These are phyloP conservation scores for Forsythia suspensa DNA, from an alignment of 257 asterid species.

Conservation along the genomic window DNA sequence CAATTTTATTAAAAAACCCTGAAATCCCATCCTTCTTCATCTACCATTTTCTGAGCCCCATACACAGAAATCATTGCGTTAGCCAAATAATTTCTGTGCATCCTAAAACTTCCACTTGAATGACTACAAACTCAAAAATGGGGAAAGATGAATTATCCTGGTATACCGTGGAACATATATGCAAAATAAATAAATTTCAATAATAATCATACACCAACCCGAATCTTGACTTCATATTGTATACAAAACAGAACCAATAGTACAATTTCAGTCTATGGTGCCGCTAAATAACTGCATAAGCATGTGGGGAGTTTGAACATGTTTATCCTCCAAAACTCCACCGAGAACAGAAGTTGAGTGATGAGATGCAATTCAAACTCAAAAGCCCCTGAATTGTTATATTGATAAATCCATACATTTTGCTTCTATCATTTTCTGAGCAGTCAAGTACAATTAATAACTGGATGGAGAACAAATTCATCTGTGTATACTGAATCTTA, in stretches of 20 bases:
- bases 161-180: neutral
- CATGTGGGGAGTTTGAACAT: neutral
- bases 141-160: neutral
- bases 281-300: neutral
- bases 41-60: neutral
- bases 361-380: neutral
- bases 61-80: neutral
- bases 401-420: neutral
- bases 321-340: neutral
- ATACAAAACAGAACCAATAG: neutral
- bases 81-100: neutral
- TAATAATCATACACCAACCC: neutral
- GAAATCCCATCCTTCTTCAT: neutral
- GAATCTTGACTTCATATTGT: neutral
- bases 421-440: neutral
- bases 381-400: neutral
- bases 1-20: neutral
- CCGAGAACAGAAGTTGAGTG: neutral
- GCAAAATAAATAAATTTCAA: neutral
- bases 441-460: neutral
- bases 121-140: neutral
- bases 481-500: neutral
- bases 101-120: neutral
- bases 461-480: neutral
- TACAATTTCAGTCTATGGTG: neutral